phyloP scores from a whole-genome alignment of 176 grass and related monocot species.

The Avena eriantha region DNA sequence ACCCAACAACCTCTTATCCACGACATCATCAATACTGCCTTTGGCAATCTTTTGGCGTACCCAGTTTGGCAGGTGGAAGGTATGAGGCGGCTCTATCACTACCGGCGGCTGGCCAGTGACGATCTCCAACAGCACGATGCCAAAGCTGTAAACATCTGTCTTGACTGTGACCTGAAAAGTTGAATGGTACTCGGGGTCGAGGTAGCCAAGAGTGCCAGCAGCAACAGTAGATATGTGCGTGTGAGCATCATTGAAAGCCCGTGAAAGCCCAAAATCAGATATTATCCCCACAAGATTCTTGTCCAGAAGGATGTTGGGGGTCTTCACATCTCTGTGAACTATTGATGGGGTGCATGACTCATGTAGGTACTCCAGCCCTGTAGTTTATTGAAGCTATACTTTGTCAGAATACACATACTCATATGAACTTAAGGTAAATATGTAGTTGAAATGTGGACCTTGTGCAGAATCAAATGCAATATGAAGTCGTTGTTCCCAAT shows the following conservation, averaged over 20 bases:
- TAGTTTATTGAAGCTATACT: neutral
- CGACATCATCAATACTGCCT: conserved; percentile 1
- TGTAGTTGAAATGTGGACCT: neutral
- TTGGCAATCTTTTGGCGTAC: conserved; percentile 14
- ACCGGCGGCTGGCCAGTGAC: neutral
- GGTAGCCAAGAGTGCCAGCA: conserved; percentile 32
- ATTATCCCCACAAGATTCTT: conserved; percentile 29
- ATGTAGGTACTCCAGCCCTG: conserved; percentile 44
- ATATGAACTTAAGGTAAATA: neutral
- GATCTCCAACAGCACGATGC: conserved; percentile 30
- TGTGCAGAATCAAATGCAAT: conserved; percentile 54
- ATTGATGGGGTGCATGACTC: conserved; percentile 35
- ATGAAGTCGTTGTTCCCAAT: conserved; percentile 50
- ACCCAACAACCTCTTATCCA: neutral
- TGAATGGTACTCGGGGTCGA: conserved; percentile 29
- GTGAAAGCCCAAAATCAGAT: conserved; percentile 43
- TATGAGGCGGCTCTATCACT: neutral
- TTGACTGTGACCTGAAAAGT: neutral
- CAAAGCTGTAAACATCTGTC: conserved; percentile 25
- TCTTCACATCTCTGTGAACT: conserved; percentile 51
- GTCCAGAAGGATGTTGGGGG: conserved; percentile 47
- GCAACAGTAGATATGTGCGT: conserved; percentile 42
- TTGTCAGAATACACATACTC: neutral
- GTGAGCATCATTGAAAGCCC: neutral
- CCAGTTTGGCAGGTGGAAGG: neutral